A percentile compares a stretch with the other conserved stretches of the same genome.
These are phyloP conservation scores for Aspergillus melleus DNA, from an alignment of 2,329 filamentous ascomycete species.

Conservation along the genomic window DNA sequence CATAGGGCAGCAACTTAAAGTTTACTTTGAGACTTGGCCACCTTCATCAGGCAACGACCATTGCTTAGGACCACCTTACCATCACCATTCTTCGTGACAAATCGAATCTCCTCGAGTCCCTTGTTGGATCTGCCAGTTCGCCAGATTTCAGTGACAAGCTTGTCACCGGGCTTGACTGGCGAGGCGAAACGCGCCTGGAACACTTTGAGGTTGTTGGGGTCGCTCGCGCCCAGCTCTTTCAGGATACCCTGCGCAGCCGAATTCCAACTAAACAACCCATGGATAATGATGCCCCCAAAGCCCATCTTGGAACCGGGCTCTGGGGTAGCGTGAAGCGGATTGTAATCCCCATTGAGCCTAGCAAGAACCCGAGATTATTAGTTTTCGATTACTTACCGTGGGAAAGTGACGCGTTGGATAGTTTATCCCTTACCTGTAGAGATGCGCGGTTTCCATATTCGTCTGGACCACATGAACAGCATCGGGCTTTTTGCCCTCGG, in stretches of 20 bases:
- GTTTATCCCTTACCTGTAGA: constrained; percentile 62
- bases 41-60: constrained; percentile 75
- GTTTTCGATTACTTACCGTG: neutral
- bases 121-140: constrained; percentile 61
- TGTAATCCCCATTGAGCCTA: constrained; percentile 89
- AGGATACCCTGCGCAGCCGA: constrained; percentile 71
- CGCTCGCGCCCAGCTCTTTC: constrained; percentile 69
- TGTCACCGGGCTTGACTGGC: constrained; percentile 80
- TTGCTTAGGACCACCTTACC: constrained; percentile 88
- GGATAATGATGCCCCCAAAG: constrained; percentile 84
- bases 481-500: constrained; percentile 70
- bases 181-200: constrained; percentile 87
- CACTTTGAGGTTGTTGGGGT: constrained; percentile 79
- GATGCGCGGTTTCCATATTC: constrained; percentile 67
- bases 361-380: constrained; percentile 18
- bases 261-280: constrained; percentile 89
- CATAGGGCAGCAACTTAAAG: constrained; percentile 44
- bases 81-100: constrained; percentile 72
- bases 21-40: constrained; percentile 62
- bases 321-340: constrained; percentile 84
- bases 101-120: constrained; percentile 80
- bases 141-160: constrained; percentile 80
- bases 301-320: constrained; percentile 87
- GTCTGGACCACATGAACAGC: constrained; percentile 69
- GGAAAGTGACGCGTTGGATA: no score